A percentile compares a stretch with the other conserved stretches of the same genome.
phyloP scores from a whole-genome alignment of 345 rosid species.

The Raphanus sativus region DNA sequence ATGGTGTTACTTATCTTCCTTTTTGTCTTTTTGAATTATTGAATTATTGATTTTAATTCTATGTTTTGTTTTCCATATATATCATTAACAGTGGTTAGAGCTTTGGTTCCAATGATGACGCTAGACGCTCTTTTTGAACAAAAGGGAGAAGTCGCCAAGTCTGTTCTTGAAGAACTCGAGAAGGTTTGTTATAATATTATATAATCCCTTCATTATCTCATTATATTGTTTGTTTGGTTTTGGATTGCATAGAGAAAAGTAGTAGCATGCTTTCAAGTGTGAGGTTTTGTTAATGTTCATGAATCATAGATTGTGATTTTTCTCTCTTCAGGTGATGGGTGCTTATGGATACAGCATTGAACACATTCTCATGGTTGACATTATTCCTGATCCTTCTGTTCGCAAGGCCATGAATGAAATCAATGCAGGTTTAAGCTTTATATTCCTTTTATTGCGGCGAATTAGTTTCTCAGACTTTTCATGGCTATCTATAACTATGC shows the following conservation, averaged over 20 bases:
- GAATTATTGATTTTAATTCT: not conserved
- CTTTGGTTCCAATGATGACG: conserved; percentile 83
- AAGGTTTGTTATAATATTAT: conserved; percentile 51
- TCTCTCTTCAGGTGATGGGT: conserved; percentile 71
- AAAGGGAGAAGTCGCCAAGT: conserved; percentile 93
- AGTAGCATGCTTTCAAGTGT: not conserved
- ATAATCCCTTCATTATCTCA: not conserved
- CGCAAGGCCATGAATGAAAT: conserved; percentile 99
- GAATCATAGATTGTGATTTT: conserved; percentile 11
- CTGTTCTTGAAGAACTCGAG: conserved; percentile 92
- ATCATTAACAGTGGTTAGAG: conserved; percentile 70
- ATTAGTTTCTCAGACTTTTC: not conserved
- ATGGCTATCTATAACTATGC: not conserved
- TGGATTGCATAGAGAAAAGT: not conserved
- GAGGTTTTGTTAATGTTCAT: not conserved
- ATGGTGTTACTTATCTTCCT: conserved; percentile 48
- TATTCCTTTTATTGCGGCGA: not conserved
- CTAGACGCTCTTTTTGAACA: conserved; percentile 94
- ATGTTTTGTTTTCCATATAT: not conserved
- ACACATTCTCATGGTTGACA: conserved; percentile 96
- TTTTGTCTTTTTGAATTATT: not conserved
- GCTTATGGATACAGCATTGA: conserved; percentile 95
- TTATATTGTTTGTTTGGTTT: not conserved
- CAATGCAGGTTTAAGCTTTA: conserved; percentile 68
- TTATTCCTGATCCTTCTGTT: conserved; percentile 84